A percentile compares a stretch with the other conserved stretches of the same genome.
phyloP scores from a whole-genome alignment of 108 stramenopile genomes.

The Parietichytrium sp. region DNA sequence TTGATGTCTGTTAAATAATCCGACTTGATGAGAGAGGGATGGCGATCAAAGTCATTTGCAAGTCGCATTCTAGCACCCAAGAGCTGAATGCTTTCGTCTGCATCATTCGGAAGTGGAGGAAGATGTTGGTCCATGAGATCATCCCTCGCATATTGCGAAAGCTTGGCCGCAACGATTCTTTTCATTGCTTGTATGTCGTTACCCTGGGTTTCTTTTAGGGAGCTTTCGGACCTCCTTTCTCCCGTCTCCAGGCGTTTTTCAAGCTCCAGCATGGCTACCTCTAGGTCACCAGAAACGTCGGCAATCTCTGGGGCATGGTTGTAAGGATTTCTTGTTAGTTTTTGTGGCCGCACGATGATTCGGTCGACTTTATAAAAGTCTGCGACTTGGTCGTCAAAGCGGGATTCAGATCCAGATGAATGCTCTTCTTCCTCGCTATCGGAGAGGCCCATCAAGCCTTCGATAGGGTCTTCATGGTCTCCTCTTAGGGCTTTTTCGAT shows the following conservation, averaged over 20 bases:
- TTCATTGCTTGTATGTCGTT: neutral
- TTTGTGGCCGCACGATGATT: too few relatives aligned
- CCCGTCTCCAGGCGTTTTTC: neutral
- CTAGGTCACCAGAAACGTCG: neutral
- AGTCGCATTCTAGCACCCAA: neutral
- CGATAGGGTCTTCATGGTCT: neutral
- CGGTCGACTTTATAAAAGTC: neutral
- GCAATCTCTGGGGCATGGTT: neutral
- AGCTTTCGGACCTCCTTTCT: neutral
- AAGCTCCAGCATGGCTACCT: neutral
- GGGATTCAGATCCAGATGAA: neutral
- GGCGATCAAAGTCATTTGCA: neutral
- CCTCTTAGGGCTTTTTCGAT: too few relatives aligned
- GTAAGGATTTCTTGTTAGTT: too few relatives aligned
- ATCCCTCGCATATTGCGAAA: neutral
- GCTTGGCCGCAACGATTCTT: neutral
- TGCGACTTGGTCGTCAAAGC: neutral
- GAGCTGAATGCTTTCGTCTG: constrained; percentile 1
- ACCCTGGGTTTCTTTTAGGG: neutral
- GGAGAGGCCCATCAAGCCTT: neutral
- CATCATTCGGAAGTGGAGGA: neutral
- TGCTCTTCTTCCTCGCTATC: neutral
- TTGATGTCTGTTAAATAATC: neutral
- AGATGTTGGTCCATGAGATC: neutral
- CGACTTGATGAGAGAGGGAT: neutral